Conservation (phyloP, 257 asterid genomes). For the Mitragyna speciosa region DNA sequence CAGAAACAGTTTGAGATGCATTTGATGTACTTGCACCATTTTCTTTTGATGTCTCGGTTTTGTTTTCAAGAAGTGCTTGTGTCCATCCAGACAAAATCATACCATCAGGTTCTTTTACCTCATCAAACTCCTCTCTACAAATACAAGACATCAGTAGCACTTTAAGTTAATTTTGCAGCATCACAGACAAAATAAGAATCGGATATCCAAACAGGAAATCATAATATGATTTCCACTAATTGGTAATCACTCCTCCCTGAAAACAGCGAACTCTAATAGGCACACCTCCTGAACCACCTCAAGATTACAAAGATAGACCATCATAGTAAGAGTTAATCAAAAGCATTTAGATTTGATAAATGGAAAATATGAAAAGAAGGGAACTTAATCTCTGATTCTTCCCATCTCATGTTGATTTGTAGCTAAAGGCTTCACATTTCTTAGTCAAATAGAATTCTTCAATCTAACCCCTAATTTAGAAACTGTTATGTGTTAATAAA, state of each 20-base stretch:
- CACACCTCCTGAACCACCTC: background rate
- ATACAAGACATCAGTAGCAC: slow-evolving; percentile 13
- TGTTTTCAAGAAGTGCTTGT: slow-evolving; percentile 47
- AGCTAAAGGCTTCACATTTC: background rate
- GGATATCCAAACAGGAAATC: background rate
- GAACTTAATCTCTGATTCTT: background rate
- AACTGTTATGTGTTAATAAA: too few relatives aligned
- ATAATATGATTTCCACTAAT: background rate
- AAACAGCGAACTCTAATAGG: background rate
- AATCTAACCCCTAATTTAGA: too few relatives aligned
- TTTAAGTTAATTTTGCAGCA: slow-evolving; percentile 4
- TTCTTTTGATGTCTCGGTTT: slow-evolving; percentile 33
- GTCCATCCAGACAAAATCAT: slow-evolving; percentile 92
- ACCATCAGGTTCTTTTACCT: slow-evolving; percentile 92
- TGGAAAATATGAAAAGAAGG: background rate
- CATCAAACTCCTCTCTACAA: slow-evolving; percentile 87
- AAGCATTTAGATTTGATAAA: background rate
- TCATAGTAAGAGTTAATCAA: background rate
- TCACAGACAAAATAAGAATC: background rate
- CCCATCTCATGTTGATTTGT: background rate
- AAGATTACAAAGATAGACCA: background rate
- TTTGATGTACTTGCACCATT: slow-evolving; percentile 71
- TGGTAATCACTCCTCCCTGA: background rate
- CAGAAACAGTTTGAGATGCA: slow-evolving; percentile 40
- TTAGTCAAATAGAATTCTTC: background rate